A percentile compares a stretch with the other conserved stretches of the same genome.
phyloP scores from a whole-genome alignment of 2,329 filamentous ascomycete genomes.

The Davidsoniella eucalypti region DNA sequence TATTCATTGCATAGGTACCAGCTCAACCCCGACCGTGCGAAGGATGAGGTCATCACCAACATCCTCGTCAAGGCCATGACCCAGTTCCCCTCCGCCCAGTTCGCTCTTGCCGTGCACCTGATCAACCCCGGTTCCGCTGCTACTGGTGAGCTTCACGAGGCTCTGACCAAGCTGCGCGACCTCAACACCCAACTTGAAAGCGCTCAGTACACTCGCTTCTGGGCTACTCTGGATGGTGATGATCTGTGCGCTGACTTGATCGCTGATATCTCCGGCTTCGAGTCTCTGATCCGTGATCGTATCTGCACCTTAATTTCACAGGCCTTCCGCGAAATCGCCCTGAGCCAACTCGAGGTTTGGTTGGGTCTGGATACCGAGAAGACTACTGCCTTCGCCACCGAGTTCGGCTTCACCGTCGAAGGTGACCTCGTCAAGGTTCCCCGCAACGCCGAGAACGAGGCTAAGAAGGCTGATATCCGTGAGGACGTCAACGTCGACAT shows the following conservation, averaged over 20 bases:
- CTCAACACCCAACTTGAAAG: slow-evolving; percentile 80
- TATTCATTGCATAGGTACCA: slow-evolving; percentile 59
- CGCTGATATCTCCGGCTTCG: slow-evolving; percentile 86
- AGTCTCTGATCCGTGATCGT: slow-evolving; percentile 78
- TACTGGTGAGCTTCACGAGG: slow-evolving; percentile 66
- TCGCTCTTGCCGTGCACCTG: slow-evolving; percentile 83
- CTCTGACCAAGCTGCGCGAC: slow-evolving; percentile 68
- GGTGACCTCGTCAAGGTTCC: slow-evolving; percentile 57
- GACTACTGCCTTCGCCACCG: slow-evolving; percentile 62
- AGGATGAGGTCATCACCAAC: slow-evolving; percentile 96
- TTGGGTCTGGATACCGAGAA: slow-evolving; percentile 52
- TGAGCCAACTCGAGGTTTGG: slow-evolving; percentile 56
- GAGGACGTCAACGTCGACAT: slow-evolving; percentile 90
- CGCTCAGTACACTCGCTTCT: slow-evolving; percentile 84
- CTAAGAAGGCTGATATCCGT: slow-evolving; percentile 83
- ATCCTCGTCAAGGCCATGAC: slow-evolving; percentile 96
- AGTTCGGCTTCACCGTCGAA: slow-evolving; percentile 74
- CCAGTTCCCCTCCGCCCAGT: slow-evolving; percentile 91
- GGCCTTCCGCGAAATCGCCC: slow-evolving; percentile 56
- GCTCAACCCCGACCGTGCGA: slow-evolving; percentile 96
- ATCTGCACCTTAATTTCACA: slow-evolving; percentile 80
- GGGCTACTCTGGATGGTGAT: slow-evolving; percentile 80
- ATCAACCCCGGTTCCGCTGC: slow-evolving; percentile 61
- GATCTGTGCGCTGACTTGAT: slow-evolving; percentile 92
- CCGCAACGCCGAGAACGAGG: slow-evolving; percentile 92